Conservation (phyloP, 345 rosid genomes). For the Pugionium cornutum region DNA sequence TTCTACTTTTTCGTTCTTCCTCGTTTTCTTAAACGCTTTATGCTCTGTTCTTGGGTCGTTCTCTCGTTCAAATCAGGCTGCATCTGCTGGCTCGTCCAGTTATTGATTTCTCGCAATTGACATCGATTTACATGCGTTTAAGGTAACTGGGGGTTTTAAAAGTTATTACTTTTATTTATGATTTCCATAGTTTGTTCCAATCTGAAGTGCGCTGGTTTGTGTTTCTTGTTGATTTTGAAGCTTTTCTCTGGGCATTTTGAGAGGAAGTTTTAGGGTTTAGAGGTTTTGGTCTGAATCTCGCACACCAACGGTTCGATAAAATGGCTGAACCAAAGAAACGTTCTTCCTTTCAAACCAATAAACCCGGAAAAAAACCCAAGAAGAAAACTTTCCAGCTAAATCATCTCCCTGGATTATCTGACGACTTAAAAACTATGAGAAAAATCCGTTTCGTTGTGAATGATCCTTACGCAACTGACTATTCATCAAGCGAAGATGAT, state of each 20-base stretch:
- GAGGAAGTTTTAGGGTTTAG: slow-evolving; percentile 35
- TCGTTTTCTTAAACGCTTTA: slow-evolving; percentile 8
- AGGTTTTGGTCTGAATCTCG: slow-evolving; percentile 40
- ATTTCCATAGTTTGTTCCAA: not conserved
- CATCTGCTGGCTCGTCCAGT: slow-evolving; percentile 44
- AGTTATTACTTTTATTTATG: not conserved
- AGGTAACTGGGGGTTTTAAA: slow-evolving; percentile 41
- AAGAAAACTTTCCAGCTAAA: slow-evolving; percentile 28
- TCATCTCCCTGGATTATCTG: slow-evolving; percentile 40
- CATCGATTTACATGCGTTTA: slow-evolving; percentile 49
- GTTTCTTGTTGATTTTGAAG: not conserved
- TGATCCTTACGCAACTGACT: slow-evolving; percentile 94
- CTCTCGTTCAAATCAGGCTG: slow-evolving; percentile 28
- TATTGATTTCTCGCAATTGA: slow-evolving; percentile 41
- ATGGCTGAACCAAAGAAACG: slow-evolving; percentile 49
- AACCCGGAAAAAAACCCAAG: slow-evolving; percentile 1
- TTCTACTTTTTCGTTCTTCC: not conserved
- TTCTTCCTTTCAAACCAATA: slow-evolving; percentile 34
- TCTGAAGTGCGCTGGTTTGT: slow-evolving; percentile 37
- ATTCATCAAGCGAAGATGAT: slow-evolving; percentile 84
- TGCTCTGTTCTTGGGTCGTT: slow-evolving; percentile 37
- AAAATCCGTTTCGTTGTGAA: slow-evolving; percentile 66
- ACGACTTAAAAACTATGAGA: slow-evolving; percentile 41
- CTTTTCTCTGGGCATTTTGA: no score
- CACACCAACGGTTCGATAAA: slow-evolving; percentile 36